Percentiles rank a stretch among this genome's conserved stretches.
These are phyloP conservation scores for Helotiales sp. DNA, from an alignment of 2,329 filamentous ascomycete species.

Conservation along the genomic window DNA sequence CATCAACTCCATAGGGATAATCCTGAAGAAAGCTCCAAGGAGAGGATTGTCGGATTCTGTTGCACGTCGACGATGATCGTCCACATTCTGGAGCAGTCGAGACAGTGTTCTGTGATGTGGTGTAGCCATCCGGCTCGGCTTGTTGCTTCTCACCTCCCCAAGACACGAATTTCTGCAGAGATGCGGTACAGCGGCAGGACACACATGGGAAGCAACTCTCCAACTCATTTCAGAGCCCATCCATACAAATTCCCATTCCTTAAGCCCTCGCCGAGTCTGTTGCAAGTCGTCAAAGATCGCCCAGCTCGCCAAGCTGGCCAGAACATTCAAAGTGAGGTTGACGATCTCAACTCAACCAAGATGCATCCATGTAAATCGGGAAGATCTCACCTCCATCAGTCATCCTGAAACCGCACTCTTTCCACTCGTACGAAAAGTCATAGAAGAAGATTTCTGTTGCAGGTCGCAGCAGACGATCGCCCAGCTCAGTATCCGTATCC, in stretches of 20 bases:
- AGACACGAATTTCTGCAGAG: background rate
- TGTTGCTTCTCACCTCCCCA: background rate
- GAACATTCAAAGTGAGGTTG: background rate
- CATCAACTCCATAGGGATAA: background rate
- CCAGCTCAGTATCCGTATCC: conserved; percentile 4
- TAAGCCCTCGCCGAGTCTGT: background rate
- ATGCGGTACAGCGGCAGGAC: background rate
- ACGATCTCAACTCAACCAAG: conserved; percentile 8
- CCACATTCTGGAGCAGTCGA: conserved; percentile 10
- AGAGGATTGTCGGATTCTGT: background rate
- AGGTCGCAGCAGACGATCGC: conserved; percentile 8
- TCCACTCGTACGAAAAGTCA: background rate
- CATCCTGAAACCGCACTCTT: background rate
- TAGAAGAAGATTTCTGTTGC: conserved; percentile 4
- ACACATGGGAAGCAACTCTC: background rate
- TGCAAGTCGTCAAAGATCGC: conserved; percentile 6
- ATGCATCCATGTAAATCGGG: background rate
- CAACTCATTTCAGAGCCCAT: no score
- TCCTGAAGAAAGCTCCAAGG: background rate
- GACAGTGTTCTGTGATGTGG: background rate
- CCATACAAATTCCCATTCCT: background rate
- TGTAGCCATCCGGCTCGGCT: background rate
- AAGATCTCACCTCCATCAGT: background rate
- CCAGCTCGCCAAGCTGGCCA: conserved; percentile 10
- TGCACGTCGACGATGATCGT: conserved; percentile 8